Base-by-base conservation (phyloP, 139 green algal genomes). In the Trebouxia sp. region DNA sequence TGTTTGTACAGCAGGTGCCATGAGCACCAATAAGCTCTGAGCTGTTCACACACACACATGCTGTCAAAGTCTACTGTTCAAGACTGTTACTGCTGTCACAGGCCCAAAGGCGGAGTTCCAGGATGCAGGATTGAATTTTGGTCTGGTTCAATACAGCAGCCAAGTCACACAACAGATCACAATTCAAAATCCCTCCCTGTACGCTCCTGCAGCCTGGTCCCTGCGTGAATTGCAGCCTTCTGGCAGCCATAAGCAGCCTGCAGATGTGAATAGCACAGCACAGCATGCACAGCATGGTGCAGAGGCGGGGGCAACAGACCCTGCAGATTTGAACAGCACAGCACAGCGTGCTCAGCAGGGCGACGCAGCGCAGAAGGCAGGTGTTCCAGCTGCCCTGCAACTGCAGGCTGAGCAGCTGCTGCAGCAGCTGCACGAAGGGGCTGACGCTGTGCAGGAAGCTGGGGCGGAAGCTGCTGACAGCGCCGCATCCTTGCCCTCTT, bases 341-440 rank as follows among this genome's bases (percentile, higher is more conserved):
- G 30, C 58, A 41, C 58, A 69, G 58, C 58, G 12, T 69, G 58
- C 58, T n/a, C 58, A 69, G 58, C 58, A 69, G 58, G 58, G 22
- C 12, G 24, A 10, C 35, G 55, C 9, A 15, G 1, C 58, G 24
- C 14, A 28, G 3, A 11, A 9, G 1, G 14, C 11, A 30, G 7
- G 32, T 17, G 37, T 72, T 12, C 62, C 62, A 43, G 62, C 62
- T 72, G 62, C 32, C 14, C 20, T 72, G 62, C 32, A 45, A 45
- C 32, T 22, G 10, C 26, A 72, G 35, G 32, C 15, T 9, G 12
- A 72, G 62, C 62, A 72, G 62, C 62, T 72, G 32, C 35, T 72
- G 15, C 32, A 72, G 62, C 62, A 72, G 35, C 62, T 72, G 62
- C 62, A 72, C 1, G 5, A 72, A 8, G 55, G n/a, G 7, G 0